phyloP scores from a whole-genome alignment of 768 basidiomycete genomes.

The Naganishia friedmannii region DNA sequence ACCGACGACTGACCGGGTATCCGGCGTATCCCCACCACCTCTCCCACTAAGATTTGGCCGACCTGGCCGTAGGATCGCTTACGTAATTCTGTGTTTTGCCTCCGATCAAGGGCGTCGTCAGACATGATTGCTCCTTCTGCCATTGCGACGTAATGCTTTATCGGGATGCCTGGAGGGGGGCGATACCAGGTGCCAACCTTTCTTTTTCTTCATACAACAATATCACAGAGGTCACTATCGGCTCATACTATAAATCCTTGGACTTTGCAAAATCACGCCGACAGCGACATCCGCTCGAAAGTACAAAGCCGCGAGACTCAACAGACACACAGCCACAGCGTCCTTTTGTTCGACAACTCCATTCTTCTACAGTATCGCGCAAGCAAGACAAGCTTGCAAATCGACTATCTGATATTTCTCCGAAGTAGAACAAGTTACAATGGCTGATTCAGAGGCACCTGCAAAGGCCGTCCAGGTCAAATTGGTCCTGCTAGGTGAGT shows the following conservation, averaged over 20 bases:
- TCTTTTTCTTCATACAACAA: neutral
- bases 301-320: neutral
- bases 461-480: constrained; percentile 92
- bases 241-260: neutral
- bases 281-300: neutral
- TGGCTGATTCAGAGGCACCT: constrained; percentile 36
- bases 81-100: constrained; percentile 8
- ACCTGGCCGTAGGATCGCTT: neutral
- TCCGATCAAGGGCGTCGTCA: constrained; percentile 12
- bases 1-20: no score
- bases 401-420: neutral
- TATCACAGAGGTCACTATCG: neutral
- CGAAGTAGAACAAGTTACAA: neutral
- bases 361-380: neutral
- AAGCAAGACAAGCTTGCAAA: neutral
- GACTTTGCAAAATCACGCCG: neutral
- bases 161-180: neutral
- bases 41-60: no score
- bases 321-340: constrained; percentile 20
- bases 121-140: neutral
- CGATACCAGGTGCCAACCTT: neutral
- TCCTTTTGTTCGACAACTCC: constrained; percentile 6
- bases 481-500: constrained; percentile 85
- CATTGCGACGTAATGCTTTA: constrained; percentile 9
- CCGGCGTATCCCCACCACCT: no score